A percentile compares a stretch with the other conserved stretches of the same genome.
These are phyloP conservation scores for Collariella sp. DNA, from an alignment of 495 filamentous ascomycete genomes.

Conservation along the genomic window DNA sequence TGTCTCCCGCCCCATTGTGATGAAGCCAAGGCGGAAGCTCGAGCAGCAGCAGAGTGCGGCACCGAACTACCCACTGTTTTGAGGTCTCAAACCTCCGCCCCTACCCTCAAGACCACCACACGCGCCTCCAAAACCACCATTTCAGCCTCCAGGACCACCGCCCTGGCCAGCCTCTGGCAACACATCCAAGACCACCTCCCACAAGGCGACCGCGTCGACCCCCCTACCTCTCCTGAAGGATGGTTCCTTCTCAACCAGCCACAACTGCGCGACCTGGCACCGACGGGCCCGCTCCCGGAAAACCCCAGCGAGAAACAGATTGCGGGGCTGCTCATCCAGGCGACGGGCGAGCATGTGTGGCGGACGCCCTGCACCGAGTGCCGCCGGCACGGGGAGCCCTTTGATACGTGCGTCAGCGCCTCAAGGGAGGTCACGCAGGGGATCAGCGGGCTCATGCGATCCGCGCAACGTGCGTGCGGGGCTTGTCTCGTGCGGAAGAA, in stretches of 20 bases:
- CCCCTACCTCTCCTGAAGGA: too few species aligned
- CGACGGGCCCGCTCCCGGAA: not conserved
- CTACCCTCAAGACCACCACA: too few species aligned
- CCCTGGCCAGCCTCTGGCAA: too few species aligned
- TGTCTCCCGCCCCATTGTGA: not conserved
- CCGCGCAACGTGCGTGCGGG: slow-evolving; percentile 3
- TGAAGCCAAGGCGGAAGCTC: not conserved
- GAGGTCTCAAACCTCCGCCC: too few species aligned
- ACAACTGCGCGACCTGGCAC: not conserved
- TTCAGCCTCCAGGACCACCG: too few species aligned
- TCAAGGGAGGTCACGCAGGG: not conserved
- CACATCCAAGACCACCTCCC: not conserved
- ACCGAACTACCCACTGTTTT: too few species aligned
- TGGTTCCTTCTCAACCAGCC: not conserved
- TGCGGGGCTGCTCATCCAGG: slow-evolving; percentile 2
- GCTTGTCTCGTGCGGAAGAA: slow-evolving; percentile 4
- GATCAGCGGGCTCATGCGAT: not conserved
- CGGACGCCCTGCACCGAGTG: slow-evolving; percentile 6
- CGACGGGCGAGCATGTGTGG: not conserved
- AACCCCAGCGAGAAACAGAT: not conserved
- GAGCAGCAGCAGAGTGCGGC: too few species aligned
- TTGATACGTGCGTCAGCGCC: slow-evolving; percentile 1
- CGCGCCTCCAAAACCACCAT: too few species aligned
- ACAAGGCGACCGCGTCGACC: not conserved
- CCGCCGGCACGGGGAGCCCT: slow-evolving; percentile 7